phyloP scores from a whole-genome alignment of 305 asterid species.

The Plantago lanceolata region DNA sequence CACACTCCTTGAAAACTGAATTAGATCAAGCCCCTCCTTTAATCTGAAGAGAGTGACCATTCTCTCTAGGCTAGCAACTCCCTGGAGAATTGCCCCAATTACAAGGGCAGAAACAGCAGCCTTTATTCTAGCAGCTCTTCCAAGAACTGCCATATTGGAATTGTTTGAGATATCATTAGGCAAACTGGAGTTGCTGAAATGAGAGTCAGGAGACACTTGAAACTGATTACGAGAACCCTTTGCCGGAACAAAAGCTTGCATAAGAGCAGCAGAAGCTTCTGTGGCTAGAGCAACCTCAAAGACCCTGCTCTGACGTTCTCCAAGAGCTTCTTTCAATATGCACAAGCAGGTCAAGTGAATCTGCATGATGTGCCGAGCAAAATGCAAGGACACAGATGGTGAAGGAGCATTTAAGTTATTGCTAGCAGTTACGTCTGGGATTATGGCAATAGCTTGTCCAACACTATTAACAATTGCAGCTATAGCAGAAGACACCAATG shows the following conservation, averaged over 20 bases:
- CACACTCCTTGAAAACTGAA: conserved; percentile 70
- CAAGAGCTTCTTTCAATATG: conserved; percentile 90
- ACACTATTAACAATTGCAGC: conserved; percentile 76
- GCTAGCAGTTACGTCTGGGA: conserved; percentile 62
- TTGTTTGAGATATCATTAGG: conserved; percentile 46
- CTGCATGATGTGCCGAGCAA: conserved; percentile 67
- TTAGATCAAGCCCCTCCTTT: conserved; percentile 82
- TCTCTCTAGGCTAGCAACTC: conserved; percentile 86
- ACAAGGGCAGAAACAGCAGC: conserved; percentile 86
- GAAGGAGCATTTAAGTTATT: conserved; percentile 44
- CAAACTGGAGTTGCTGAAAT: conserved; percentile 26
- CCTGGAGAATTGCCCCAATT: conserved; percentile 81
- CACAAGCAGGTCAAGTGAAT: conserved; percentile 74
- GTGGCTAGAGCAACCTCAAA: conserved; percentile 96
- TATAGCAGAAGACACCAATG: conserved; percentile 86
- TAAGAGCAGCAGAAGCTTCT: conserved; percentile 82
- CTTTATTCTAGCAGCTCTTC: conserved; percentile 55
- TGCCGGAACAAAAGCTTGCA: conserved; percentile 66
- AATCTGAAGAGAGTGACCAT: conserved; percentile 78
- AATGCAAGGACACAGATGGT: conserved; percentile 50
- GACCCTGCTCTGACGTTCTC: conserved; percentile 96
- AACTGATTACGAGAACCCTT: conserved; percentile 42
- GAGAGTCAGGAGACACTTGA: conserved; percentile 13
- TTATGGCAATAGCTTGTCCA: conserved; percentile 70
- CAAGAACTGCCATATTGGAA: conserved; percentile 43